Percentiles rank a stretch among this genome's conserved stretches.
Evolutionary conservation across 2,329 filamentous ascomycete genomes (phyloP).

Genomic region (Torrubiellomyces zombiae): DNA sequence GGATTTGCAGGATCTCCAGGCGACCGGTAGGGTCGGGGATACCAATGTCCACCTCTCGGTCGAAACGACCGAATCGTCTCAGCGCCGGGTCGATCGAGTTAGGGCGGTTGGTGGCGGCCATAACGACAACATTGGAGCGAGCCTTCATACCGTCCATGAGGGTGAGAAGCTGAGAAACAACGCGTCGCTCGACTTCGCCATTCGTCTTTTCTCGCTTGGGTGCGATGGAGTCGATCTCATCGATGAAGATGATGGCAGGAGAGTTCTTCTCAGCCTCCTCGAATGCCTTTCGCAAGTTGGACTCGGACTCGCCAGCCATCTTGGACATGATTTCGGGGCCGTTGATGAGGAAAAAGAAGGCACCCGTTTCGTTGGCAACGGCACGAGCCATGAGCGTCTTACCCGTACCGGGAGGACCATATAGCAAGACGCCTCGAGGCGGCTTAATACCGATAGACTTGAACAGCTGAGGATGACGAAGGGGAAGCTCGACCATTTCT

Average conservation of each 20-base stretch:
- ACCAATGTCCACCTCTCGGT: conserved; percentile 96
- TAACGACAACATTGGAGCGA: conserved; percentile 93
- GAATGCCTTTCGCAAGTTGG: conserved; percentile 96
- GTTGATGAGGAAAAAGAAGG: conserved; percentile 99
- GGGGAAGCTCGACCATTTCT: conserved; percentile 91
- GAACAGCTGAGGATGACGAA: conserved; percentile 96
- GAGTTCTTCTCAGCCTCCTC: conserved; percentile 99
- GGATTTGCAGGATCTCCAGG: conserved; percentile 96
- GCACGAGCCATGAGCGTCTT: conserved; percentile 98
- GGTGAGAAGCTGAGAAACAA: conserved; percentile 91
- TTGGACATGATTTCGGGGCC: conserved; percentile 99
- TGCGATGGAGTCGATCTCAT: conserved; percentile 97
- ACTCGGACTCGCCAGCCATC: conserved; percentile 99
- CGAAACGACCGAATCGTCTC: conserved; percentile 94
- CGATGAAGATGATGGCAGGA: conserved; percentile 97
- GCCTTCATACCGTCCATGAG: conserved; percentile 99
- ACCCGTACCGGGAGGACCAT: conserved; percentile 93
- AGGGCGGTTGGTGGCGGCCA: conserved; percentile 96
- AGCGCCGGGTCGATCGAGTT: conserved; percentile 98
- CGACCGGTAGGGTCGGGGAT: conserved; percentile 95
- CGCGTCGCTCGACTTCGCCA: conserved; percentile 94
- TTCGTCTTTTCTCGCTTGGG: conserved; percentile 99
- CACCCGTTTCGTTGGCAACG: conserved; percentile 95
- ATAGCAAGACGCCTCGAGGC: conserved; percentile 91
- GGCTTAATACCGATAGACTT: conserved; percentile 99